Percentiles rank a stretch among this genome's conserved stretches.
phyloP scores from a whole-genome alignment of 1,284 basidiomycete genomes.

The Sporisorium exsertum region DNA sequence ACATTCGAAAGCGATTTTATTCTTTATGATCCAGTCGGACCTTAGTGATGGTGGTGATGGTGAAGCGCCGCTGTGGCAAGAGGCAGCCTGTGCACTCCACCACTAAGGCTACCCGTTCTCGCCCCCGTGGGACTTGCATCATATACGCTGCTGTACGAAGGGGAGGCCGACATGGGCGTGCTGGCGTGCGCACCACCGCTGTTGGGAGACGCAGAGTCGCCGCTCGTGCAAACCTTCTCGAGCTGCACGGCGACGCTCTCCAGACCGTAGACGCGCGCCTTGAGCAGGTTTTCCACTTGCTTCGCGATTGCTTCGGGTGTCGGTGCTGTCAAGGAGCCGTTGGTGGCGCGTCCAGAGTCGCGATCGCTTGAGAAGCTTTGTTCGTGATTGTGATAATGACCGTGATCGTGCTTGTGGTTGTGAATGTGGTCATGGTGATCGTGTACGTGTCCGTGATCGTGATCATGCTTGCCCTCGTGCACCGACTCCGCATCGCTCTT shows the following conservation, averaged over 20 bases:
- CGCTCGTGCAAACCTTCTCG: slow-evolving; percentile 16
- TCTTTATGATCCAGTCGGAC: background rate
- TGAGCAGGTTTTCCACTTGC: slow-evolving; percentile 54
- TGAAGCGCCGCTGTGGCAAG: slow-evolving; percentile 15
- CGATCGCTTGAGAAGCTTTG: too few species aligned
- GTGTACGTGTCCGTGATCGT: slow-evolving; percentile 5
- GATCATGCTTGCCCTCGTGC: slow-evolving; percentile 1
- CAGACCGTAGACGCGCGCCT: slow-evolving; percentile 51
- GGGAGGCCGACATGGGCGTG: slow-evolving; percentile 28
- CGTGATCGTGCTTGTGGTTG: slow-evolving; percentile 73
- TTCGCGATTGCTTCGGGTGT: slow-evolving; percentile 51
- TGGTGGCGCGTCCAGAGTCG: too few species aligned
- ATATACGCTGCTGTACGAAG: slow-evolving; percentile 35
- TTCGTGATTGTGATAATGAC: slow-evolving; percentile 70
- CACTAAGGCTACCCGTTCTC: slow-evolving; percentile 6
- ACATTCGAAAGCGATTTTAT: too few species aligned
- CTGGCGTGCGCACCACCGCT: slow-evolving; percentile 2
- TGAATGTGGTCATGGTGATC: slow-evolving; percentile 71
- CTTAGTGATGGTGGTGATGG: slow-evolving; percentile 9
- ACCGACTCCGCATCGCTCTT: slow-evolving; percentile 69
- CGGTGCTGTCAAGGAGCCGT: slow-evolving; percentile 2
- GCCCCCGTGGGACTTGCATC: slow-evolving; percentile 15
- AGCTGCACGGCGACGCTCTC: slow-evolving; percentile 61
- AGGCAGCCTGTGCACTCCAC: slow-evolving; percentile 7
- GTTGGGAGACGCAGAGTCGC: slow-evolving; percentile 5